phyloP scores from a whole-genome alignment of 177 flowering plant genomes.

The Vitis hybrid region DNA sequence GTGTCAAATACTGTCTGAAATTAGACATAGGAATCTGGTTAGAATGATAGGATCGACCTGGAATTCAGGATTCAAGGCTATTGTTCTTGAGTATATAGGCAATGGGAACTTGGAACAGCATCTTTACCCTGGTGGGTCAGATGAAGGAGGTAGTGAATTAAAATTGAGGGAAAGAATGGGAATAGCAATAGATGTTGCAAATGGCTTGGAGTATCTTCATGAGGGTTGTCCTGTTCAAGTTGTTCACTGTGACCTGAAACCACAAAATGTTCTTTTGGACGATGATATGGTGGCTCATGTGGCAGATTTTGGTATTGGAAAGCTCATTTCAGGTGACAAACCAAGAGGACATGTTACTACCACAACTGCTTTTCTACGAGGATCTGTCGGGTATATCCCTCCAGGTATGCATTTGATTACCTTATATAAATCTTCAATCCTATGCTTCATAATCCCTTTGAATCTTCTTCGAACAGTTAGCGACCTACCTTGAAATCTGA shows the following conservation, averaged over 20 bases:
- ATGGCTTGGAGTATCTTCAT: conserved; percentile 6
- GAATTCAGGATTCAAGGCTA: conserved; percentile 8
- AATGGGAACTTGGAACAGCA: conserved; percentile 14
- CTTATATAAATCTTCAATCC: neutral
- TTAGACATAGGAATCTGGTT: conserved; percentile 7
- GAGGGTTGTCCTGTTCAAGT: conserved; percentile 4
- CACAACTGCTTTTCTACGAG: conserved; percentile 3
- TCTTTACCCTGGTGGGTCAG: conserved; percentile 5
- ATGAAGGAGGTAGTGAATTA: conserved; percentile 3
- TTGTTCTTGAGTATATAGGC: conserved; percentile 8
- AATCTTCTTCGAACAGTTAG: too few relatives aligned
- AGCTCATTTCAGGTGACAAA: conserved; percentile 8
- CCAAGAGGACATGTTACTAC: neutral
- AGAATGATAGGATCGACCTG: conserved; percentile 10
- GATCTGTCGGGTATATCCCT: conserved; percentile 8
- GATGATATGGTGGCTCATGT: too few relatives aligned
- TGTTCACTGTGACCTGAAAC: neutral
- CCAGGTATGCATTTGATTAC: conserved; percentile 1
- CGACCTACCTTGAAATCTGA: too few relatives aligned
- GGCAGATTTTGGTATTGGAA: neutral
- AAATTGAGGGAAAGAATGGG: neutral
- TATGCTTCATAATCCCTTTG: neutral
- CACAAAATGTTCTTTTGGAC: too few relatives aligned
- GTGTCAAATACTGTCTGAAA: conserved; percentile 4
- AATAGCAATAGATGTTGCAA: conserved; percentile 5